These are phyloP conservation scores for Citrus hindsii DNA, from an alignment of 345 rosid genomes.

Conservation along the genomic window DNA sequence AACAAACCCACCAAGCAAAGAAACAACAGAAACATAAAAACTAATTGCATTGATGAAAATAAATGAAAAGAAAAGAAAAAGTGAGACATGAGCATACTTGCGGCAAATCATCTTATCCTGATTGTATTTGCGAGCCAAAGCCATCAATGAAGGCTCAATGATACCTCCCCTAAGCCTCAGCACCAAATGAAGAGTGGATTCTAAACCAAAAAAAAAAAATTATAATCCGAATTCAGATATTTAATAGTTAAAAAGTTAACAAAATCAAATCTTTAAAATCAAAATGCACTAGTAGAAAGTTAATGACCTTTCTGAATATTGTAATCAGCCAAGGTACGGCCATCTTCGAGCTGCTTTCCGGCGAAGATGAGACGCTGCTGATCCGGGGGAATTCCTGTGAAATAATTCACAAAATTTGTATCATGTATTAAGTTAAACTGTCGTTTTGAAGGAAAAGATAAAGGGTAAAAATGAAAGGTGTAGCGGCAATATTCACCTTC, in stretches of 20 bases:
- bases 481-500: slow-evolving; percentile 39
- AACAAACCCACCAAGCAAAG: neutral
- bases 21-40: neutral
- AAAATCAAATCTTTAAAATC: neutral
- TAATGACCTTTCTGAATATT: slow-evolving; percentile 75
- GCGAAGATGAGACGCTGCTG: slow-evolving; percentile 91
- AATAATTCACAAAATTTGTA: neutral
- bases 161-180: slow-evolving; percentile 89
- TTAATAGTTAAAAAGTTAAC: neutral
- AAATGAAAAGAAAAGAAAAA: too few species aligned
- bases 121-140: slow-evolving; percentile 81
- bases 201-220: slow-evolving; percentile 18
- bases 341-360: slow-evolving; percentile 93
- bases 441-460: neutral
- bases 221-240: neutral
- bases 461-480: too few species aligned
- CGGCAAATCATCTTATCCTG: slow-evolving; percentile 94
- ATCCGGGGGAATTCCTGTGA: slow-evolving; percentile 81
- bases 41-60: neutral
- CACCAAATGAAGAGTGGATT: slow-evolving; percentile 82
- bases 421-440: neutral
- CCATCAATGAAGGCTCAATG: slow-evolving; percentile 93
- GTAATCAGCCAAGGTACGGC: slow-evolving; percentile 88
- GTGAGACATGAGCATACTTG: slow-evolving; percentile 44
- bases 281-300: neutral